These are phyloP conservation scores for Trametes sanguinea DNA, from an alignment of 768 basidiomycete genomes.

Conservation along the genomic window DNA sequence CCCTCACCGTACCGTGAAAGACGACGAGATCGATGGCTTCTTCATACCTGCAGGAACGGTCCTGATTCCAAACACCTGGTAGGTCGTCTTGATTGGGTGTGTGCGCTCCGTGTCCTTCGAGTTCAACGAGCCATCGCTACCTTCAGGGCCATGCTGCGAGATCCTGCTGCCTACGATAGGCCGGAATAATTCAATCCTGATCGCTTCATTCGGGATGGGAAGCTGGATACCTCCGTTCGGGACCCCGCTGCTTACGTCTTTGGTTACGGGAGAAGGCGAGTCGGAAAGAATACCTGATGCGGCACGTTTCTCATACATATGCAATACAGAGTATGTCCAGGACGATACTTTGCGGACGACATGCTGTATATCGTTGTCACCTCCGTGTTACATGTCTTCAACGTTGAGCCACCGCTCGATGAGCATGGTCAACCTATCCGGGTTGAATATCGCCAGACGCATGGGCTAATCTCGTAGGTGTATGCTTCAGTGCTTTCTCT, in stretches of 20 bases:
- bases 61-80: constrained; percentile 17
- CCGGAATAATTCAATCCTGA: not conserved
- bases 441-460: not conserved
- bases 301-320: no score
- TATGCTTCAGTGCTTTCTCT: no score
- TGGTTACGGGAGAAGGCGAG: not conserved
- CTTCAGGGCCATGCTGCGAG: not conserved
- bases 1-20: constrained; percentile 23
- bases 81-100: not conserved
- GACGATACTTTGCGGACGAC: not conserved
- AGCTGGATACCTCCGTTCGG: not conserved
- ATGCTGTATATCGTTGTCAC: not conserved
- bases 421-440: not conserved
- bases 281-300: no score
- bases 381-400: not conserved
- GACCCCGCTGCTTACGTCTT: not conserved
- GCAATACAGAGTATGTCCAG: not conserved
- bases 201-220: not conserved
- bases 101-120: not conserved
- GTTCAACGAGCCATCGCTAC: not conserved
- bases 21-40: constrained; percentile 28
- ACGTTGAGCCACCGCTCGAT: not conserved
- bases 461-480: no score
- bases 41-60: constrained; percentile 32
- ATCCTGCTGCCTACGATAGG: not conserved